Conservation (phyloP, 768 basidiomycete genomes). For the Lactarius trivialis region DNA sequence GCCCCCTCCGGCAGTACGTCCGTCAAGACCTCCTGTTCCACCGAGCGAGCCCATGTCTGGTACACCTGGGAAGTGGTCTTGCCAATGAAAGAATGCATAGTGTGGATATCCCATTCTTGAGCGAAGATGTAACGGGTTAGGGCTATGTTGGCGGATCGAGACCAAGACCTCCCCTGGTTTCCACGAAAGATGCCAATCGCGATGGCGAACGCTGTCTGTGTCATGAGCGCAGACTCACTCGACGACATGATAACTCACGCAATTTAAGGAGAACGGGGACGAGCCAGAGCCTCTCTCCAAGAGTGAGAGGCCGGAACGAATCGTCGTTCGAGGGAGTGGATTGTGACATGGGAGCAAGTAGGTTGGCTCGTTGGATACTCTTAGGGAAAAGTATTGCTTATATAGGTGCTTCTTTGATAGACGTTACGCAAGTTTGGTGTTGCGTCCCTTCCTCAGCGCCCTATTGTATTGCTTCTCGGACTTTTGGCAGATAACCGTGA, state of each 20-base stretch:
- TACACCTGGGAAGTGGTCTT: background rate
- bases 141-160: background rate
- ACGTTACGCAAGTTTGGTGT: too few species aligned
- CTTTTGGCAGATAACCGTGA: too few species aligned
- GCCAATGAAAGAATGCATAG: background rate
- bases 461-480: too few species aligned
- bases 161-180: slow-evolving; percentile 10
- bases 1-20: background rate
- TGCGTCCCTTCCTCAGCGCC: too few species aligned
- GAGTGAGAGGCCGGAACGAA: background rate
- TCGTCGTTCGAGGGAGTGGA: background rate
- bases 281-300: background rate
- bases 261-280: background rate
- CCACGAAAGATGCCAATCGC: slow-evolving; percentile 5
- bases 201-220: slow-evolving; percentile 4
- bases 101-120: slow-evolving; percentile 1
- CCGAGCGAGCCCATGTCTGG: background rate
- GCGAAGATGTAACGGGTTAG: background rate
- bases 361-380: too few species aligned
- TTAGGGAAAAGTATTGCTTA: too few species aligned
- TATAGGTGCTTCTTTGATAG: background rate
- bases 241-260: background rate
- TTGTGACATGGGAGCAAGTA: background rate
- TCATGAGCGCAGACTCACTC: background rate
- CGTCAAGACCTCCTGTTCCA: background rate